Base-by-base conservation (phyloP, 106 monocot genomes). In the Apostasia ramifera region DNA sequence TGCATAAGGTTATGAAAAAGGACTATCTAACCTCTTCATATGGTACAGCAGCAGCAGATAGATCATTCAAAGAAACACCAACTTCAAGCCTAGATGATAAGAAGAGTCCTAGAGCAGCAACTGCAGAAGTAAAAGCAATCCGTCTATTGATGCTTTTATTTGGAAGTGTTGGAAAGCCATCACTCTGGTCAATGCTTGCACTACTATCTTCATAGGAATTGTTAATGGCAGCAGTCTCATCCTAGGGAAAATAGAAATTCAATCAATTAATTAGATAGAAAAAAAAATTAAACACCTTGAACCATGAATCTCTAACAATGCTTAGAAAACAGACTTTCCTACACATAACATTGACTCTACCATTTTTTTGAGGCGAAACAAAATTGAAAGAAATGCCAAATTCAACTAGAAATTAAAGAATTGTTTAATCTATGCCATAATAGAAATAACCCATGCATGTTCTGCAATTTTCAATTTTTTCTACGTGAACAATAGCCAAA, bases 41-140 rank as follows among this genome's bases (percentile, higher is more conserved):
- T 52, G 97, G 84, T 46, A 90, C 56, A 5, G 92, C 77, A 81
- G 67, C 63, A 75, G 84, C 78, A 70, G 85, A 43, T 55, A 98
- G 73, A 78, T 92, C 89, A 75, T 98, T 92, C 55, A 92, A 80
- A 42, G 97, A 98, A 40, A 89, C 80, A 52, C 97, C 92, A 74
- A 98, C 83, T 10, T 98, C 87, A 57, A 98, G 84, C 74, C 86
- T 82, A 41, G 67, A 47, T n/a, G 85, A 90, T 50, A 80, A 65
- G 74, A 92, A 98, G 44, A 98, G 81, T 14, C 87, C 85, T 8
- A 98, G 80, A 2, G 90, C 85, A 69, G 78, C 78, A 57, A 87
- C 8, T 65, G 69, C 61, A 47, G 89, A 85, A 50, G 71, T 77
- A 37, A 83, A 47, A 61, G 89, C 92, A 57, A 97, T 77, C 44